Percentiles rank a stretch among this genome's conserved stretches.
Conservation (phyloP, 805 yeast species). For the Candida pini region DNA sequence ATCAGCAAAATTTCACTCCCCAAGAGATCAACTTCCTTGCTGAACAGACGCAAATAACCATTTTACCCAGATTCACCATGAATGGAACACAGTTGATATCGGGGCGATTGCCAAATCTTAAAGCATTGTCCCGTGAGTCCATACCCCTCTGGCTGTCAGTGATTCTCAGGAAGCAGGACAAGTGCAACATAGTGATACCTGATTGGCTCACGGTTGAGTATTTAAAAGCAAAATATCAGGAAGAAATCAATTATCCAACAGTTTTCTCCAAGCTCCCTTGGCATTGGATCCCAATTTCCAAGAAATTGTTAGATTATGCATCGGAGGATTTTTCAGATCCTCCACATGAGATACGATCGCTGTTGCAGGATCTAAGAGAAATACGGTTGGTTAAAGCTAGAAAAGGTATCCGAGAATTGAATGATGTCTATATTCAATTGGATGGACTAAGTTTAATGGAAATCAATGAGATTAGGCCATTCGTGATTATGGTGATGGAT, state of each 20-base stretch:
- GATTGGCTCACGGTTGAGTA: conserved; percentile 63
- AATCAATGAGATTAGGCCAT: conserved; percentile 83
- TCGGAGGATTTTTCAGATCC: conserved; percentile 75
- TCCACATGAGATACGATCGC: conserved; percentile 60
- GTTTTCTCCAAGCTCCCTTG: conserved; percentile 72
- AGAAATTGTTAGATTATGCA: conserved; percentile 60
- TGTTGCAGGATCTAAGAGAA: conserved; percentile 81
- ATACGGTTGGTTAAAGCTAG: conserved; percentile 75
- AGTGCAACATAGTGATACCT: conserved; percentile 83
- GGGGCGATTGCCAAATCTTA: conserved; percentile 48
- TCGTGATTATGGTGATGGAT: conserved; percentile 75
- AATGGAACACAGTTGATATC: conserved; percentile 62
- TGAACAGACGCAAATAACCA: conserved; percentile 67
- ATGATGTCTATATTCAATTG: conserved; percentile 76
- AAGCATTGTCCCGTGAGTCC: conserved; percentile 61
- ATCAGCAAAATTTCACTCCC: conserved; percentile 58
- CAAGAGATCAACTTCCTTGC: conserved; percentile 79
- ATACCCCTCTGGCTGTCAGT: conserved; percentile 89
- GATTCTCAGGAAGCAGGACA: conserved; percentile 73
- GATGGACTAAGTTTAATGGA: conserved; percentile 81
- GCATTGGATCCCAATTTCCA: conserved; percentile 83
- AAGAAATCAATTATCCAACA: conserved; percentile 52
- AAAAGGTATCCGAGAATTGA: conserved; percentile 70
- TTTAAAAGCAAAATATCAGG: conserved; percentile 55
- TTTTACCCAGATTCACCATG: conserved; percentile 75